Conservation (phyloP, 2,329 filamentous ascomycete genomes). For the Aureobasidium sp. region DNA sequence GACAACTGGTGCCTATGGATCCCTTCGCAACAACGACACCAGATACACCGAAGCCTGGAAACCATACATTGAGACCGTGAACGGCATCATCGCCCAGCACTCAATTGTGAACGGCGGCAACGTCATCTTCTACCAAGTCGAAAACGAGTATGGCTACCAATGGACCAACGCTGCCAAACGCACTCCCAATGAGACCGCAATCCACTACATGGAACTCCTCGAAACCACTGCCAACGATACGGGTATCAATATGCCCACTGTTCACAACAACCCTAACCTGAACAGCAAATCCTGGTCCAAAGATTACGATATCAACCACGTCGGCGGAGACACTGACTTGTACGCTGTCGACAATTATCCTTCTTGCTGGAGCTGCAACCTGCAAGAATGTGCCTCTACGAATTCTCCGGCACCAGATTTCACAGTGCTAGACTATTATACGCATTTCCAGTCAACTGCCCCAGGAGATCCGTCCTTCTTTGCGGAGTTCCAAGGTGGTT, state of each 20-base stretch:
- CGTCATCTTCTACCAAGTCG: conserved; percentile 51
- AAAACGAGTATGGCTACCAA: conserved; percentile 44
- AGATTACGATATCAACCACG: conserved; percentile 47
- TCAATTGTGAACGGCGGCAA: conserved; percentile 52
- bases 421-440: conserved; percentile 42
- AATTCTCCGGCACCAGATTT: conserved; percentile 53
- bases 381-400: conserved; percentile 53
- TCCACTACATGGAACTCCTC: conserved; percentile 52
- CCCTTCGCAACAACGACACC: conserved; percentile 42
- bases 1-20: conserved; percentile 52
- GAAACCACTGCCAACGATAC: conserved; percentile 47
- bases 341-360: conserved; percentile 38
- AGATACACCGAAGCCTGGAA: conserved; percentile 48
- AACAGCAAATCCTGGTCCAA: conserved; percentile 53
- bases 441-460: conserved; percentile 32
- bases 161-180: conserved; percentile 26
- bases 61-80: conserved; percentile 43
- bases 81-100: conserved; percentile 46
- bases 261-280: conserved; percentile 56
- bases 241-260: conserved; percentile 54
- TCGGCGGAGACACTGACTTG: conserved; percentile 45
- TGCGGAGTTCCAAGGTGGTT: conserved; percentile 55
- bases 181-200: conserved; percentile 39
- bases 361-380: conserved; percentile 56
- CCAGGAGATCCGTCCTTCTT: conserved; percentile 49